These are phyloP conservation scores for Castanea crenata DNA, from an alignment of 306 rosid species.

Conservation along the genomic window DNA sequence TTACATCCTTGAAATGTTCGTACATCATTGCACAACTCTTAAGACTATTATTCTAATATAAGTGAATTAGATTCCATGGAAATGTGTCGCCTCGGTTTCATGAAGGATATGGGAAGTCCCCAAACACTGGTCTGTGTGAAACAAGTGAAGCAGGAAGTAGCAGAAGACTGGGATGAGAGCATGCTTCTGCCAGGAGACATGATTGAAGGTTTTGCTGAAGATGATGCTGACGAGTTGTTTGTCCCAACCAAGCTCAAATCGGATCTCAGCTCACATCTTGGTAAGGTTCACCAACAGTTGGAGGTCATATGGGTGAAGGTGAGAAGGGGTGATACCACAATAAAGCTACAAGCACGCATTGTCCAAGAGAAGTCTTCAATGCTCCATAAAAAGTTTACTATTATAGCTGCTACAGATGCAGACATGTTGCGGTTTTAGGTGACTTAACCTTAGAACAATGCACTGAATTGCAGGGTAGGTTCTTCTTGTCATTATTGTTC, in stretches of 20 bases:
- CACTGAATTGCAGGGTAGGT: constrained; percentile 53
- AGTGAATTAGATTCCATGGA: background rate
- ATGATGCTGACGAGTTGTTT: constrained; percentile 32
- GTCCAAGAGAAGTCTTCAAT: constrained; percentile 44
- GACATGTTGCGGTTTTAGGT: constrained; percentile 56
- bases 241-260: constrained; percentile 47
- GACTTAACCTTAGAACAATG: constrained; percentile 62
- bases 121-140: constrained; percentile 47
- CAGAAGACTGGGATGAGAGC: constrained; percentile 67
- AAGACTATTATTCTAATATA: background rate
- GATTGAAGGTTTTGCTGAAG: constrained; percentile 51
- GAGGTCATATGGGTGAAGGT: constrained; percentile 57
- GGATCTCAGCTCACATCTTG: constrained; percentile 56
- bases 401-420: constrained; percentile 57
- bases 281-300: constrained; percentile 34
- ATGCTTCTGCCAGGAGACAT: constrained; percentile 82
- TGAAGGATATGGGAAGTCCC: constrained; percentile 32
- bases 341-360: constrained; percentile 50
- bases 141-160: constrained; percentile 58
- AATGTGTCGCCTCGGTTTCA: background rate
- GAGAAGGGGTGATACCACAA: constrained; percentile 46
- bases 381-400: constrained; percentile 46
- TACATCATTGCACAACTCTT: background rate
- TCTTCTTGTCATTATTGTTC: background rate
- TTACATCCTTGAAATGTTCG: constrained; percentile 28